Evolutionary conservation across 495 filamentous ascomycete genomes (phyloP).

Genomic region (Chaetomium fimeti): DNA sequence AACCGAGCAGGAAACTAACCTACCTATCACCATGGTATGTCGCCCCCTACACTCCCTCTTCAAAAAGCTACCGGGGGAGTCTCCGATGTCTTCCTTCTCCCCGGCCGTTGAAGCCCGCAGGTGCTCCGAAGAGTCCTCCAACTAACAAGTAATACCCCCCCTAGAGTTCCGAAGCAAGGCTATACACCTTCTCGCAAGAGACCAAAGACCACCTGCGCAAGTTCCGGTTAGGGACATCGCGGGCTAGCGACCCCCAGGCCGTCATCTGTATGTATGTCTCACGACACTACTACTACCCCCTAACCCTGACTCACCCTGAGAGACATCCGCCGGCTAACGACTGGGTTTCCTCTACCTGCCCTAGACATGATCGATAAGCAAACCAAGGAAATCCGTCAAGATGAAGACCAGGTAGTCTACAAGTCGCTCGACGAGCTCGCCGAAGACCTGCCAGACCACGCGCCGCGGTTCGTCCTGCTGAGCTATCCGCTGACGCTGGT

Average conservation of each 20-base stretch:
- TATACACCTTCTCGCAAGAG: constrained; percentile 90
- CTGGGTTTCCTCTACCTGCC: background rate
- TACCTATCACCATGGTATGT: constrained; percentile 13
- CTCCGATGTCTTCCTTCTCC: too few species aligned
- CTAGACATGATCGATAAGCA: constrained; percentile 81
- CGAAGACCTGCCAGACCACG: constrained; percentile 90
- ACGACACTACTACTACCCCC: background rate
- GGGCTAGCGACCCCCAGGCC: constrained; percentile 83
- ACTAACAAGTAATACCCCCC: background rate
- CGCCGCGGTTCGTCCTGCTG: constrained; percentile 82
- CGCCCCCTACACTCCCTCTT: background rate
- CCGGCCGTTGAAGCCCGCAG: too few species aligned
- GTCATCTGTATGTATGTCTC: constrained; percentile 77
- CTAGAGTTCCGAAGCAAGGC: constrained; percentile 75
- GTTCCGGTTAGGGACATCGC: constrained; percentile 86
- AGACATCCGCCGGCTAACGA: constrained; percentile 20
- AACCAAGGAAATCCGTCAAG: constrained; percentile 79
- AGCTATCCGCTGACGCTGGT: constrained; percentile 87
- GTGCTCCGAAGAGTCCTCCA: background rate
- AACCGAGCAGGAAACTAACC: background rate
- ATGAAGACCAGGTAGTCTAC: constrained; percentile 70
- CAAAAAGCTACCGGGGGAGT: background rate
- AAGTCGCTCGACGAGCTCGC: constrained; percentile 71
- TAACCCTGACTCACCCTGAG: constrained; percentile 10
- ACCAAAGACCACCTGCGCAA: constrained; percentile 84